phyloP scores from a whole-genome alignment of 164 flowering plant species.

The Umbellularia californica region DNA sequence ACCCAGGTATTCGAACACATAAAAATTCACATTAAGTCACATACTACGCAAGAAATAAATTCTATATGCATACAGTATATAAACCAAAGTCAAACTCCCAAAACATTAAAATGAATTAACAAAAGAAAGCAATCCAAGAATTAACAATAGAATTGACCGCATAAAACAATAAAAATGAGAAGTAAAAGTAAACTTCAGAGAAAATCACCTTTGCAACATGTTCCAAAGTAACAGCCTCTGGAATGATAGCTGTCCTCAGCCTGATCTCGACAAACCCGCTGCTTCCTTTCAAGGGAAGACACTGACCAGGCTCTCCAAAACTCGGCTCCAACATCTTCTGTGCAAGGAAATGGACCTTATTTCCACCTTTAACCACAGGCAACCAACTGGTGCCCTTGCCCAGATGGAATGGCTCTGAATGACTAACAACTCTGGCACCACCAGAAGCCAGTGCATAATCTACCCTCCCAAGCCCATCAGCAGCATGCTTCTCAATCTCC shows the following conservation, averaged over 20 bases:
- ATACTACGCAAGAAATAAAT: too few relatives aligned
- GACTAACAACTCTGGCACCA: constrained; percentile 60
- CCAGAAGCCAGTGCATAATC: constrained; percentile 74
- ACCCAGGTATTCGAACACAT: too few relatives aligned
- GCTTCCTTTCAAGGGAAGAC: constrained; percentile 71
- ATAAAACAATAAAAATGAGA: too few relatives aligned
- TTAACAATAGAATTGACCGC: too few relatives aligned
- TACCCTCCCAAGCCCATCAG: constrained; percentile 80
- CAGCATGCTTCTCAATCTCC: constrained; percentile 78
- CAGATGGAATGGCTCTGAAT: constrained; percentile 48
- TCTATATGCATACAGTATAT: too few relatives aligned
- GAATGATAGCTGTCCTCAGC: constrained; percentile 62
- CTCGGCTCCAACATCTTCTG: constrained; percentile 68
- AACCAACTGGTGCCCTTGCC: constrained; percentile 34
- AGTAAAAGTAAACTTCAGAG: too few relatives aligned
- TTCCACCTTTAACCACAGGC: neutral
- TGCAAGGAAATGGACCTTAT: constrained; percentile 41
- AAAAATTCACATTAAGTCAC: too few relatives aligned
- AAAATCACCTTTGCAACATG: constrained; percentile 75
- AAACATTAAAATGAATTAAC: too few relatives aligned
- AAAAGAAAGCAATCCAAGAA: too few relatives aligned
- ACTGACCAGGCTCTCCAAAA: constrained; percentile 92
- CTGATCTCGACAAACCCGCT: constrained; percentile 64
- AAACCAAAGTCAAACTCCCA: too few relatives aligned
- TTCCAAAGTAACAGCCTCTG: constrained; percentile 80